Evolutionary conservation across 768 basidiomycete species (phyloP).

Genomic region (Thelephora aurantiotincta): DNA sequence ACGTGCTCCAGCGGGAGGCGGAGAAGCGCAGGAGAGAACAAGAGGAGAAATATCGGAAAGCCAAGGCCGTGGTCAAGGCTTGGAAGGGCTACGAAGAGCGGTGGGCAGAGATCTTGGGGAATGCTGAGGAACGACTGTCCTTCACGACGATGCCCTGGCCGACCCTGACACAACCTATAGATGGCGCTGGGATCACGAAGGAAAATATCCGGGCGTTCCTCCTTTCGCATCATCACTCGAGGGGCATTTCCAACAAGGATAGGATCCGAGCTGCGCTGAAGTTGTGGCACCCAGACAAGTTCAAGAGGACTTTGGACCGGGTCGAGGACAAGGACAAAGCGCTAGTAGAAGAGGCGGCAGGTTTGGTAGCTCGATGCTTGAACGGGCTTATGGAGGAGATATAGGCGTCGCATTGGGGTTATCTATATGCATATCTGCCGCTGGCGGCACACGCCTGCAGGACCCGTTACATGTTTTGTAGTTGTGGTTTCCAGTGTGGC

Average conservation of each 20-base stretch:
- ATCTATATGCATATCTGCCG: no score
- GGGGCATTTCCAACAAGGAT: constrained; percentile 43
- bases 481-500: no score
- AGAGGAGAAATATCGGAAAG: constrained; percentile 25
- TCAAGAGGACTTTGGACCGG: constrained; percentile 38
- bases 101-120: constrained; percentile 28
- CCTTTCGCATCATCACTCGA: constrained; percentile 50
- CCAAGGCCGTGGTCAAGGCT: constrained; percentile 33
- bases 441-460: no score
- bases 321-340: constrained; percentile 37
- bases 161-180: constrained; percentile 25
- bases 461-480: no score
- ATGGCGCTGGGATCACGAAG: constrained; percentile 35
- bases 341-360: constrained; percentile 47
- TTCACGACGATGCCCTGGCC: constrained; percentile 71
- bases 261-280: constrained; percentile 52
- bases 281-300: constrained; percentile 75
- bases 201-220: constrained; percentile 47
- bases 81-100: constrained; percentile 53
- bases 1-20: constrained; percentile 21
- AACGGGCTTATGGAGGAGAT: constrained; percentile 44
- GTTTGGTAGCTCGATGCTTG: constrained; percentile 48
- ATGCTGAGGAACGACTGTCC: constrained; percentile 28
- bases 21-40: constrained; percentile 27
- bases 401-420: constrained; percentile 8